A percentile compares a stretch with the other conserved stretches of the same genome.
phyloP scores from a whole-genome alignment of 1,139 yeast genomes.

The Sugiyamaella grinbergsii region DNA sequence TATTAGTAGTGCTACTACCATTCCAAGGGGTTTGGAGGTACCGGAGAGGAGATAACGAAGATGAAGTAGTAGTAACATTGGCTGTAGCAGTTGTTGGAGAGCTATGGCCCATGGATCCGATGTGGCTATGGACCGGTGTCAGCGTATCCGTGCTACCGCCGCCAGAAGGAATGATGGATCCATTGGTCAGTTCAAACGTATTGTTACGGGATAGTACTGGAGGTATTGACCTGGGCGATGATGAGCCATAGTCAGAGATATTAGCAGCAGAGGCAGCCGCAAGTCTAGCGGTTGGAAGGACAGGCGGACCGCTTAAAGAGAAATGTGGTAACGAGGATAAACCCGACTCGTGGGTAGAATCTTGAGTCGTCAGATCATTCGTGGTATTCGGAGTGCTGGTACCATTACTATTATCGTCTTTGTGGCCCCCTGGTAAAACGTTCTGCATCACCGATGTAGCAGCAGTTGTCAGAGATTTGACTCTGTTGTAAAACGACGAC shows the following conservation, averaged over 20 bases:
- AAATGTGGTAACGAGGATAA: conserved; percentile 1
- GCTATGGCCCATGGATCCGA: conserved; percentile 5
- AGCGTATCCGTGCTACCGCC: conserved; percentile 3
- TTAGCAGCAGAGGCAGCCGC: neutral
- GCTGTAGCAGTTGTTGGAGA: neutral
- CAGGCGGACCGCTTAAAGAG: neutral
- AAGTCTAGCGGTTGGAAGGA: neutral
- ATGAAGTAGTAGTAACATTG: neutral
- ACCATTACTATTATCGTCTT: conserved; percentile 9
- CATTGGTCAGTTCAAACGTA: too few relatives aligned
- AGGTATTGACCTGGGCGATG: too few relatives aligned
- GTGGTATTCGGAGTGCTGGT: neutral
- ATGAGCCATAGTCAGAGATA: neutral
- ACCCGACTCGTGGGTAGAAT: neutral
- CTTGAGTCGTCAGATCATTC: neutral
- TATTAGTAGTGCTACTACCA: neutral
- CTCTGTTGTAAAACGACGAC: conserved; percentile 32
- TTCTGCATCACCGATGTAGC: conserved; percentile 36
- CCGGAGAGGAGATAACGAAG: conserved; percentile 16
- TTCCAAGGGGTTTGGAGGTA: conserved; percentile 19
- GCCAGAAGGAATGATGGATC: too few relatives aligned
- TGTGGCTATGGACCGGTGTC: neutral
- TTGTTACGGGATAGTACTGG: too few relatives aligned
- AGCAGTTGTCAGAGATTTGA: conserved; percentile 35
- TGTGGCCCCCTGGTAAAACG: conserved; percentile 30